These are phyloP conservation scores for Fusarium oxysporum DNA, from an alignment of 2,329 filamentous ascomycete genomes.

Conservation along the genomic window DNA sequence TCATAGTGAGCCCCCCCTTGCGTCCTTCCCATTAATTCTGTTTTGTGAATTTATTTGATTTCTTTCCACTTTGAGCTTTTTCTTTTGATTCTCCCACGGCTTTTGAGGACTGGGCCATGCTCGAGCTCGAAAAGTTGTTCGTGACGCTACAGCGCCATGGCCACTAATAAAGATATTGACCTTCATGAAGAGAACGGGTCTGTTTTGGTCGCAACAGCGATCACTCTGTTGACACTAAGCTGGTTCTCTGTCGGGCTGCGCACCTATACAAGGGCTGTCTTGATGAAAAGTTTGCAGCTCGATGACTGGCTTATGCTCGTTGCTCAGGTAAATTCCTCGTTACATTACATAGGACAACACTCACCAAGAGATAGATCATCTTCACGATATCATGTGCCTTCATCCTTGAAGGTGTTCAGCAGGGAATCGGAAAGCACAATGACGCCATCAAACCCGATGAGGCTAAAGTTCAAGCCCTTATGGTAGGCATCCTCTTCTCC, in stretches of 20 bases:
- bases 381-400: slow-evolving; percentile 62
- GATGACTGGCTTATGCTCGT: slow-evolving; percentile 67
- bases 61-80: neutral
- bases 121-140: slow-evolving; percentile 23
- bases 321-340: slow-evolving; percentile 54
- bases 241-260: slow-evolving; percentile 58
- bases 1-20: slow-evolving; percentile 20
- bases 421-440: slow-evolving; percentile 62
- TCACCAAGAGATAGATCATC: slow-evolving; percentile 49
- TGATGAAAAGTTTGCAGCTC: slow-evolving; percentile 59
- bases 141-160: slow-evolving; percentile 48
- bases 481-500: slow-evolving; percentile 48
- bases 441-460: slow-evolving; percentile 53
- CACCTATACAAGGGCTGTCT: slow-evolving; percentile 56
- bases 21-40: neutral
- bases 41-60: neutral
- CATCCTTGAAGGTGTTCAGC: slow-evolving; percentile 56
- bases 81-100: slow-evolving; percentile 3
- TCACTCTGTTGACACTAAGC: slow-evolving; percentile 54
- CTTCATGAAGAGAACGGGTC: slow-evolving; percentile 54
- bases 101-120: slow-evolving; percentile 33
- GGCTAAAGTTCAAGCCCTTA: slow-evolving; percentile 59
- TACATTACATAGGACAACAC: neutral
- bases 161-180: slow-evolving; percentile 46
- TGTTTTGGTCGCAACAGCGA: slow-evolving; percentile 52